phyloP scores from a whole-genome alignment of 495 filamentous ascomycete species.

The Annulohypoxylon moriforme region DNA sequence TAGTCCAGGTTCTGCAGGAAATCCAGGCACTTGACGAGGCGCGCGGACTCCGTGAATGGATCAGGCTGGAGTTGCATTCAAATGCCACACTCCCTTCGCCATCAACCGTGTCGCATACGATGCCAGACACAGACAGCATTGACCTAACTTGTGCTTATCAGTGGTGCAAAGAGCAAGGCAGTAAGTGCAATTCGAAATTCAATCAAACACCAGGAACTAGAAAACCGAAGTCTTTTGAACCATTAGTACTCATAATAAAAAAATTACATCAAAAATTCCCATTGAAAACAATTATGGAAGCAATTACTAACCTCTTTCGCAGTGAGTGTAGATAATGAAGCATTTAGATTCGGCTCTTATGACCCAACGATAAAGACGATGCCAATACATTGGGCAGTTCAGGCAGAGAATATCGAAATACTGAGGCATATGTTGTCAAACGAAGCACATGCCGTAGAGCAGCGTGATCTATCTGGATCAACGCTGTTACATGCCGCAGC shows the following conservation, averaged over 20 bases:
- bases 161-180: slow-evolving; percentile 43
- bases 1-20: slow-evolving; percentile 25
- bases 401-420: slow-evolving; percentile 34
- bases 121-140: background rate
- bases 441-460: slow-evolving; percentile 24
- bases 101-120: background rate
- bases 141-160: slow-evolving; percentile 26
- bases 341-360: slow-evolving; percentile 35
- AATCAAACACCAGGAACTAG: background rate
- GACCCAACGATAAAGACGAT: slow-evolving; percentile 29
- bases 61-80: slow-evolving; percentile 14
- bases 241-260: background rate
- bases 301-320: slow-evolving; percentile 12
- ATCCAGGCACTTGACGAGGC: slow-evolving; percentile 37
- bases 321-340: slow-evolving; percentile 25
- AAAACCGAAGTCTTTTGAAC: background rate
- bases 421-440: slow-evolving; percentile 37
- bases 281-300: no score
- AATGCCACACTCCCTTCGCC: background rate
- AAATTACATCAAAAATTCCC: background rate
- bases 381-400: slow-evolving; percentile 41
- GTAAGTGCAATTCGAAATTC: slow-evolving; percentile 13
- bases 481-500: slow-evolving; percentile 39
- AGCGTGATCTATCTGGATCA: slow-evolving; percentile 24
- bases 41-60: slow-evolving; percentile 32